Conservation (phyloP, 2,329 filamentous ascomycete species). For the Arthrinium phaeospermum region DNA sequence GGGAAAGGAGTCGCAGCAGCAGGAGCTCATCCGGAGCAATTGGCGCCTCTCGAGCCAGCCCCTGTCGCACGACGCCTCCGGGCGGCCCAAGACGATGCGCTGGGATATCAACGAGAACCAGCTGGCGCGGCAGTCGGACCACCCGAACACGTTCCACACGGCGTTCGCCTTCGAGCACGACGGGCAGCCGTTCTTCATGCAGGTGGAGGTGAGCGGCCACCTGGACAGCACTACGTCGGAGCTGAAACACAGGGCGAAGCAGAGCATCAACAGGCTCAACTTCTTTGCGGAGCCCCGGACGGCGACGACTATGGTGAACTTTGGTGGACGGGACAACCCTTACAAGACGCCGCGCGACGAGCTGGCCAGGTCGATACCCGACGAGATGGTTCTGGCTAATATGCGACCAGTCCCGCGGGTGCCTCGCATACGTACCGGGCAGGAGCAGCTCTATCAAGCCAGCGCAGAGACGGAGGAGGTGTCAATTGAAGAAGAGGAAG, state of each 20-base stretch:
- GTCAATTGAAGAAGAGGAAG: not conserved
- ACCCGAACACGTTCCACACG: conserved; percentile 36
- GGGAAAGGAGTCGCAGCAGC: conserved; percentile 28
- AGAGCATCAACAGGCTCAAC: conserved; percentile 30
- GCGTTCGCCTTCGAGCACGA: conserved; percentile 39
- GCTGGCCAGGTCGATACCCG: conserved; percentile 21
- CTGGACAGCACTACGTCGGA: conserved; percentile 32
- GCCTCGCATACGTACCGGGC: not conserved
- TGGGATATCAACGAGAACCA: too few relatives aligned
- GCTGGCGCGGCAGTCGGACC: conserved; percentile 32
- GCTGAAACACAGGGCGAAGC: conserved; percentile 28
- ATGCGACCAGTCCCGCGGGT: not conserved
- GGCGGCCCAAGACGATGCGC: too few relatives aligned
- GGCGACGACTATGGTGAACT: conserved; percentile 34
- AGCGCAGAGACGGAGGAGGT: not conserved
- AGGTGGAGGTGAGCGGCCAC: conserved; percentile 37
- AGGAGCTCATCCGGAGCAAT: not conserved
- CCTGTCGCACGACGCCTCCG: too few relatives aligned
- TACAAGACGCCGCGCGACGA: conserved; percentile 30
- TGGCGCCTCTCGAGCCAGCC: not conserved
- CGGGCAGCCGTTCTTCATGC: conserved; percentile 37
- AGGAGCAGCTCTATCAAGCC: not conserved
- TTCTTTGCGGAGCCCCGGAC: conserved; percentile 22
- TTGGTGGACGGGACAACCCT: conserved; percentile 28
- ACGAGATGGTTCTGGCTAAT: not conserved